Conservation (phyloP, 2,329 filamentous ascomycete species). For the Phialophora verrucosa region DNA sequence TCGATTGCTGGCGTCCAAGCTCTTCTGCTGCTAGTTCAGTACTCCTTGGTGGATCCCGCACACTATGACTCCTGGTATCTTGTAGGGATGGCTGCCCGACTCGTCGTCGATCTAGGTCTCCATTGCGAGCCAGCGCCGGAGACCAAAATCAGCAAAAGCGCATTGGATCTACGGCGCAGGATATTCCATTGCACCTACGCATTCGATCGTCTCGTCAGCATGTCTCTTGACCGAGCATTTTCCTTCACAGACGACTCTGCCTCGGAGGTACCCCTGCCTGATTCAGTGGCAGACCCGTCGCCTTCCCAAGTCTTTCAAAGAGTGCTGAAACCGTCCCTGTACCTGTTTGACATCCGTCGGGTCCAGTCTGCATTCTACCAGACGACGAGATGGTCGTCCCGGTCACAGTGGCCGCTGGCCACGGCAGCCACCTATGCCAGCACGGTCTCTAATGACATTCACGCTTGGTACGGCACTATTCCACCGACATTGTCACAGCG, state of each 20-base stretch:
- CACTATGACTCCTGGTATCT: slow-evolving; percentile 95
- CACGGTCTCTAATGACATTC: slow-evolving; percentile 62
- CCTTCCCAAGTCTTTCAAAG: slow-evolving; percentile 55
- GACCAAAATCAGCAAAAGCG: slow-evolving; percentile 68
- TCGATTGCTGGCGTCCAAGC: slow-evolving; percentile 86
- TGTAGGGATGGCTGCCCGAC: slow-evolving; percentile 85
- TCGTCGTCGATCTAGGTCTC: slow-evolving; percentile 85
- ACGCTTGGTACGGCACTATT: slow-evolving; percentile 78
- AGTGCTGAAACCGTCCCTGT: slow-evolving; percentile 71
- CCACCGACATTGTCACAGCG: slow-evolving; percentile 68
- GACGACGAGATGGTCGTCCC: slow-evolving; percentile 65
- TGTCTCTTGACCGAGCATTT: slow-evolving; percentile 85
- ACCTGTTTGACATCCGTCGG: slow-evolving; percentile 81
- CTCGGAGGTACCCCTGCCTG: slow-evolving; percentile 74
- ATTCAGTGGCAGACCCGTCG: slow-evolving; percentile 44
- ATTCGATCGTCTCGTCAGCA: slow-evolving; percentile 84
- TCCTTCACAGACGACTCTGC: slow-evolving; percentile 91
- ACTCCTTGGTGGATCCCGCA: slow-evolving; percentile 84
- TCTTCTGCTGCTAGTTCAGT: slow-evolving; percentile 82
- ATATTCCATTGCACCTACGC: slow-evolving; percentile 92
- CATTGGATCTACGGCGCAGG: slow-evolving; percentile 76
- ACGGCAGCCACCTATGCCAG: slow-evolving; percentile 63
- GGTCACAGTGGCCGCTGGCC: slow-evolving; percentile 72
- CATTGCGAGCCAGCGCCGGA: slow-evolving; percentile 86
- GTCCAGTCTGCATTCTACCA: slow-evolving; percentile 91